phyloP scores from a whole-genome alignment of 331 rosid species.

The Cydonia oblonga region DNA sequence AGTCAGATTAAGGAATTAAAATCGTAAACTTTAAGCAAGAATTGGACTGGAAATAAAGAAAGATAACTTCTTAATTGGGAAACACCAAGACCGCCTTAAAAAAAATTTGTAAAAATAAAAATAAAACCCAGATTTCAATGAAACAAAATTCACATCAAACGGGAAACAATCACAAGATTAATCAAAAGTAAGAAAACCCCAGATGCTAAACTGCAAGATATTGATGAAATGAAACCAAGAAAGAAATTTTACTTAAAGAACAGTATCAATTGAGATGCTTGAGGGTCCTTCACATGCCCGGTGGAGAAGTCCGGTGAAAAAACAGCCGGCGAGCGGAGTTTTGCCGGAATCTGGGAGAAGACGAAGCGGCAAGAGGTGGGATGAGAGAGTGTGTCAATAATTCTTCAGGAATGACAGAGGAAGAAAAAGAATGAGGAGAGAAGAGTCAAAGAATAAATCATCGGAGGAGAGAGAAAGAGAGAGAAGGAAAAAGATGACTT shows the following conservation, averaged over 20 bases:
- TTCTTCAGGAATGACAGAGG: neutral
- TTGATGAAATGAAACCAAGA: neutral
- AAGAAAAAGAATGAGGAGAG: neutral
- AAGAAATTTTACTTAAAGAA: neutral
- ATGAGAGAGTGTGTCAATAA: neutral
- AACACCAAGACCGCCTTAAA: neutral
- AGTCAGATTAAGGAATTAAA: neutral
- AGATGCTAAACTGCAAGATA: constrained; percentile 2
- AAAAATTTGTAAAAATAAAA: neutral
- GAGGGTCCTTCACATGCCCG: constrained; percentile 5
- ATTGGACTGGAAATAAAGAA: neutral
- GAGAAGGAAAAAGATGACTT: neutral
- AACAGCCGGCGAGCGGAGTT: neutral
- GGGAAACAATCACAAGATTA: neutral
- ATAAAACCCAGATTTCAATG: neutral
- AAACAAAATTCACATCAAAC: neutral
- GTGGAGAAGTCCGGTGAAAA: neutral
- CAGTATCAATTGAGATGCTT: neutral
- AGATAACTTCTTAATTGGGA: neutral
- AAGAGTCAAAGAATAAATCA: neutral
- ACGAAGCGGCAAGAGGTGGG: neutral
- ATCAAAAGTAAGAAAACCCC: neutral
- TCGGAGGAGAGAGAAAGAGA: neutral
- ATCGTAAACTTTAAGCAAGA: neutral
- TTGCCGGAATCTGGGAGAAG: neutral